Conservation (phyloP, 768 basidiomycete species). For the Panaeolus papilionaceus region DNA sequence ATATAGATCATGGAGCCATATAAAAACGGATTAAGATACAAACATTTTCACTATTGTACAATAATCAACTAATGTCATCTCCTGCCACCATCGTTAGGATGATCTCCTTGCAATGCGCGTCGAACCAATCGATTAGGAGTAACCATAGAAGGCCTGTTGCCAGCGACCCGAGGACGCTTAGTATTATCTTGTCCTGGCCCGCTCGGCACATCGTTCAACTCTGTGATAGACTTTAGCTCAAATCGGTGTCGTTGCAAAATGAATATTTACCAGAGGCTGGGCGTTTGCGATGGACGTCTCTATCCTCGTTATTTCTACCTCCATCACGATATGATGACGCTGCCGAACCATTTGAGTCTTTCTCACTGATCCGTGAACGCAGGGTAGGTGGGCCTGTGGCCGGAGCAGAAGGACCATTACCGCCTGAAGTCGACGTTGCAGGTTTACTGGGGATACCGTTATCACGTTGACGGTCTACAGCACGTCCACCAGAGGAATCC, state of each 20-base stretch:
- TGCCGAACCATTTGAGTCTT: slow-evolving; percentile 52
- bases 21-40: slow-evolving; percentile 13
- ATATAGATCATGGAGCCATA: slow-evolving; percentile 8
- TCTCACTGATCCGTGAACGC: slow-evolving; percentile 54
- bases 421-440: slow-evolving; percentile 23
- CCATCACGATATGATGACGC: slow-evolving; percentile 51
- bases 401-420: slow-evolving; percentile 27
- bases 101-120: slow-evolving; percentile 34
- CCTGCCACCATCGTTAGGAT: slow-evolving; percentile 33
- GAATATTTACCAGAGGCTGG: slow-evolving; percentile 63
- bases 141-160: slow-evolving; percentile 3
- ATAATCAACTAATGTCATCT: slow-evolving; percentile 27
- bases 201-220: neutral
- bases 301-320: slow-evolving; percentile 64
- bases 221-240: neutral
- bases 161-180: neutral
- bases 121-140: slow-evolving; percentile 7
- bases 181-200: slow-evolving; percentile 1
- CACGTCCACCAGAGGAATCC: slow-evolving; percentile 28
- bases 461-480: slow-evolving; percentile 58
- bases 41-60: neutral
- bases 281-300: slow-evolving; percentile 70
- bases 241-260: neutral
- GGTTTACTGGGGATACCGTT: slow-evolving; percentile 40
- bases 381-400: slow-evolving; percentile 38